Evolutionary conservation across 2,329 filamentous ascomycete species (phyloP).

Genomic region (Fusarium sp.): DNA sequence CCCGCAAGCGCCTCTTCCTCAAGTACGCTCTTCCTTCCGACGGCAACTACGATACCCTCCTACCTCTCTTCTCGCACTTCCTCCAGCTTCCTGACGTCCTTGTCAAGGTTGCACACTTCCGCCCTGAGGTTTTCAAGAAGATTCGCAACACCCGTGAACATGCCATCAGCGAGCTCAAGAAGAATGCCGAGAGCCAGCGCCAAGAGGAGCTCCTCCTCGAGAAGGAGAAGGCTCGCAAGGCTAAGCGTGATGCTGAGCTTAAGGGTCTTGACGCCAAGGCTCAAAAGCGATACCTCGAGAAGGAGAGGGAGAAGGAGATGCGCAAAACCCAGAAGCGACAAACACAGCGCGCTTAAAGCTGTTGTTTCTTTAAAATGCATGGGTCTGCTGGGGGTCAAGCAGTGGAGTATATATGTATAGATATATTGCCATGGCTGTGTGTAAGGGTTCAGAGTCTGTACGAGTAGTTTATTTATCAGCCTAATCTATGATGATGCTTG

Average conservation of each 20-base stretch:
- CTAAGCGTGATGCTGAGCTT: slow-evolving; percentile 87
- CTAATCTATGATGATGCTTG: slow-evolving; percentile 28
- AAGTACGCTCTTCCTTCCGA: slow-evolving; percentile 75
- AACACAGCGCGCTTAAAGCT: slow-evolving; percentile 61
- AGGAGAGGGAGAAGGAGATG: slow-evolving; percentile 80
- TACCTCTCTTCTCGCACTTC: slow-evolving; percentile 84
- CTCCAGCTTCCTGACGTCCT: slow-evolving; percentile 86
- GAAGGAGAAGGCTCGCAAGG: slow-evolving; percentile 82
- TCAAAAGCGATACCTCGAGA: slow-evolving; percentile 86
- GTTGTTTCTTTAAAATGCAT: neutral
- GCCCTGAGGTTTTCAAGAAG: slow-evolving; percentile 88
- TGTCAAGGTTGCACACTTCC: slow-evolving; percentile 82
- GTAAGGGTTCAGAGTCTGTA: slow-evolving; percentile 30
- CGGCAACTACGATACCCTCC: slow-evolving; percentile 72
- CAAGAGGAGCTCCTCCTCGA: slow-evolving; percentile 80
- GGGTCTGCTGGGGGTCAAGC: neutral
- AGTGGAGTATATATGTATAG: neutral
- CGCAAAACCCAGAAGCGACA: slow-evolving; percentile 66
- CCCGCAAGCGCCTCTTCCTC: slow-evolving; percentile 88
- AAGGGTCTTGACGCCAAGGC: slow-evolving; percentile 82
- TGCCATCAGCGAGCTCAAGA: slow-evolving; percentile 81
- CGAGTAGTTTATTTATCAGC: slow-evolving; percentile 31
- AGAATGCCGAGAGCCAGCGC: slow-evolving; percentile 81
- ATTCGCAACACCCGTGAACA: slow-evolving; percentile 83
- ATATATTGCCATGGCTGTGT: slow-evolving; percentile 20